Conservation (phyloP, 169 alveolate genomes). For the Plasmodium gaboni region DNA sequence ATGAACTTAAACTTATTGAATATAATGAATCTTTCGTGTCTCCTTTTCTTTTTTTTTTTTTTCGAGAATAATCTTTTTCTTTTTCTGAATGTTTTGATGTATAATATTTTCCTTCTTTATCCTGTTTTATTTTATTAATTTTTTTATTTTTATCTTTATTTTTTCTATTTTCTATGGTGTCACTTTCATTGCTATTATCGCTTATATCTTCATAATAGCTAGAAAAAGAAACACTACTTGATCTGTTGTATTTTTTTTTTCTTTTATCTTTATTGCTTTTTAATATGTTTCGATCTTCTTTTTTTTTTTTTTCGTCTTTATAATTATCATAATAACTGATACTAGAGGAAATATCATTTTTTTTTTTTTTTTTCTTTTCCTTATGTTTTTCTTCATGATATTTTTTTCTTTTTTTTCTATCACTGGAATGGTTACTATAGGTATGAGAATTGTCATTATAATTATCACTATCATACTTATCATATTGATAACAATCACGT, state of each 20-base stretch:
- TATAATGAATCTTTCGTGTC: constrained; percentile 8
- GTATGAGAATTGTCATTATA: not conserved
- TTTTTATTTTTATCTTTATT: not conserved
- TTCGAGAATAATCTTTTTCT: not conserved
- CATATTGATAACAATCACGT: not conserved
- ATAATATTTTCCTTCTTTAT: constrained; percentile 6
- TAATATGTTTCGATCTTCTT: not conserved
- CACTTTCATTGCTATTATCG: constrained; percentile 4
- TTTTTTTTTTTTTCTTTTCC: constrained; percentile 2
- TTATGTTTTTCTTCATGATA: not conserved
- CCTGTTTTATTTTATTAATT: not conserved
- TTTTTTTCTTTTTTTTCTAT: not conserved
- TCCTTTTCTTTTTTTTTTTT: not conserved
- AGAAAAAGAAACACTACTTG: constrained; percentile 17
- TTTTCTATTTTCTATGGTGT: not conserved
- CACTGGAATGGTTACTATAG: not conserved
- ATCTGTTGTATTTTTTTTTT: constrained; percentile 4
- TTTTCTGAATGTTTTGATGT: not conserved
- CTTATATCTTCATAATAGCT: constrained; percentile 27
- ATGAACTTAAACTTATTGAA: constrained; percentile 20
- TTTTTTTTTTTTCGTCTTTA: constrained; percentile 4
- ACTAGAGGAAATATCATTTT: not conserved
- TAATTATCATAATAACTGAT: constrained; percentile 4
- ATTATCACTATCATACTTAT: not conserved
- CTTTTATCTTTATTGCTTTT: not conserved